These are phyloP conservation scores for Huntiella savannae DNA, from an alignment of 2,329 filamentous ascomycete genomes.

Conservation along the genomic window DNA sequence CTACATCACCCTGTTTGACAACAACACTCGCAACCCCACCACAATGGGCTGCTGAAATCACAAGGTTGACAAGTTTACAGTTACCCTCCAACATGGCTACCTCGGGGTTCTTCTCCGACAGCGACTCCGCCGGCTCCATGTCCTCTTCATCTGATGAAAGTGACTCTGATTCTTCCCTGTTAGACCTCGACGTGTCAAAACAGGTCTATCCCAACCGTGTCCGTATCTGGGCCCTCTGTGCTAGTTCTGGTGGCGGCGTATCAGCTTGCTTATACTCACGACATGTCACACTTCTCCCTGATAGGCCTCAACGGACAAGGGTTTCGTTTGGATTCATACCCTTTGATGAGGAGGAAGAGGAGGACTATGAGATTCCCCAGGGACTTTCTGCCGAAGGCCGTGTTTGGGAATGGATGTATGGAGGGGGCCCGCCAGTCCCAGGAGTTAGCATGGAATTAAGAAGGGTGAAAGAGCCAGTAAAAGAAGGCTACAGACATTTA, in stretches of 20 bases:
- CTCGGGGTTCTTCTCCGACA: constrained; percentile 19
- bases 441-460: constrained; percentile 19
- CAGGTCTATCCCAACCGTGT: constrained; percentile 30
- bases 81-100: constrained; percentile 28
- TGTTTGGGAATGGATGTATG: constrained; percentile 42
- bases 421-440: constrained; percentile 26
- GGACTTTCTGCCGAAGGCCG: constrained; percentile 25
- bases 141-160: constrained; percentile 12
- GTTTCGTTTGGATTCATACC: constrained; percentile 19
- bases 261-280: constrained; percentile 31
- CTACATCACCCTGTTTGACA: constrained; percentile 33
- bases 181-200: constrained; percentile 18
- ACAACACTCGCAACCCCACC: constrained; percentile 16
- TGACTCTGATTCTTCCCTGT: constrained; percentile 17
- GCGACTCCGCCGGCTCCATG: constrained; percentile 12
- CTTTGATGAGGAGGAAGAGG: neutral
- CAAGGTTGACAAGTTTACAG: constrained; percentile 23
- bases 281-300: constrained; percentile 29
- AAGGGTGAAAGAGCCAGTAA: constrained; percentile 1
- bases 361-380: neutral
- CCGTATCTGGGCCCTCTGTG: constrained; percentile 33
- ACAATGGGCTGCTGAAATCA: constrained; percentile 31
- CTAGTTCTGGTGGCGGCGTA: constrained; percentile 32
- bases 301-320: constrained; percentile 22
- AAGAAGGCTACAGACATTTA: too few relatives aligned